Base-by-base conservation (phyloP, 2,329 filamentous ascomycete species). In the Dactylellina drechsleri region DNA sequence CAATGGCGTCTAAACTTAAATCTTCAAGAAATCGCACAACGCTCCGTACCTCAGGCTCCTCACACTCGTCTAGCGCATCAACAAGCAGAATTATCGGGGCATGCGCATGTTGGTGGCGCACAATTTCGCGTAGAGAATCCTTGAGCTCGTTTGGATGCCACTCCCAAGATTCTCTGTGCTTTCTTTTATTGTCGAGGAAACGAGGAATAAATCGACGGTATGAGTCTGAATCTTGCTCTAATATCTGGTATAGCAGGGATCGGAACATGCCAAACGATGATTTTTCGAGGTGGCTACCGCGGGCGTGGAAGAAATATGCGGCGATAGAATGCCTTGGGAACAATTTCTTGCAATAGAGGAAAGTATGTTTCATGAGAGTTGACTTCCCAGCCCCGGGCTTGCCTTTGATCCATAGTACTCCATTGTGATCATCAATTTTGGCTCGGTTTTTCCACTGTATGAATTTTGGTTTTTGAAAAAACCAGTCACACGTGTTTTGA, bases 31-130 rank as follows among this genome's bases (percentile, higher is more conserved):
- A 82, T 0, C 45, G 10, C n/a, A 82, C 73, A 77, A 82, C 80
- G 0, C 78, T 77, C 47, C 79, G 80, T 0, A 81, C 71, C 5
- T 82, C 77, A 2, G 77, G 26, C 49, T 81, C 79, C 12, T 80
- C 74, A 43, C 81, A 82, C 71, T 82, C 82, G 56, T 82, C 82
- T 1, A 82, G 73, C 0, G 81, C 82, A 40, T 82, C 81, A 15
- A 82, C 78, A 20, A 81, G 43, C 0, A 77, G 3, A 3, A 77
- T 40, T 31, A 77, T 26, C 2, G 57, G 72, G 5, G 23, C 4
- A 23, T 23, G 23, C 43, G 45, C 12, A 15, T 8, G 7, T 13
- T 15, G 23, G 7, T 36, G 41, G 8, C 53, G 13, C 12, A 59
- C 28, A 1, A 53, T 16, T 1, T 31, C 47, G 15, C 57, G 43